These are phyloP conservation scores for Cnidoscolus chayamansa DNA, from an alignment of 441 rosid species.

Conservation along the genomic window DNA sequence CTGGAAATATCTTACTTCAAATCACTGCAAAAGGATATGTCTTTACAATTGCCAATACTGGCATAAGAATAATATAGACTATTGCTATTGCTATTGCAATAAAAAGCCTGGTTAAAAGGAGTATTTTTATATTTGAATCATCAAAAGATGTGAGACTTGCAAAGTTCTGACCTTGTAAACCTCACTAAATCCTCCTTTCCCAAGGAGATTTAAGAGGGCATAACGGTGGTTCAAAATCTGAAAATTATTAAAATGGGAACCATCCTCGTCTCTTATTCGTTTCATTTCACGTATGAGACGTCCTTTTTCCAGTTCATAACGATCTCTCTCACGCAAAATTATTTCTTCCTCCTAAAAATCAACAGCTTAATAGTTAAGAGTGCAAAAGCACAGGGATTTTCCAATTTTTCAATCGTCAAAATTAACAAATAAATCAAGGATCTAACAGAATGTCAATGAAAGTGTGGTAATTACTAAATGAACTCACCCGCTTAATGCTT, in stretches of 20 bases:
- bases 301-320: conserved; percentile 93
- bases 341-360: conserved; percentile 79
- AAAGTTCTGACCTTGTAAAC: conserved; percentile 92
- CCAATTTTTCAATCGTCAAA: neutral
- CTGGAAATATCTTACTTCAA: conserved; percentile 67
- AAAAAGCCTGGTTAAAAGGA: conserved; percentile 16
- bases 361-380: conserved; percentile 25
- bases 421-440: conserved; percentile 15
- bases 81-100: conserved; percentile 24
- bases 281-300: conserved; percentile 98
- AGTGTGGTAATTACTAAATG: neutral
- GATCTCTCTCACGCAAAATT: conserved; percentile 92
- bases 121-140: conserved; percentile 19
- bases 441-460: neutral
- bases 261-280: conserved; percentile 97
- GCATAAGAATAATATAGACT: conserved; percentile 37
- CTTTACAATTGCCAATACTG: conserved; percentile 58
- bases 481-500: conserved; percentile 89
- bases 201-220: conserved; percentile 95
- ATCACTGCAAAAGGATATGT: conserved; percentile 55
- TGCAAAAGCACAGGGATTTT: neutral
- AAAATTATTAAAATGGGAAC: conserved; percentile 93
- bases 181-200: conserved; percentile 99
- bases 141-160: conserved; percentile 22
- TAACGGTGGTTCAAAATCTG: conserved; percentile 88